Conservation (phyloP, 495 filamentous ascomycete species). For the Trichoderma reesei region DNA sequence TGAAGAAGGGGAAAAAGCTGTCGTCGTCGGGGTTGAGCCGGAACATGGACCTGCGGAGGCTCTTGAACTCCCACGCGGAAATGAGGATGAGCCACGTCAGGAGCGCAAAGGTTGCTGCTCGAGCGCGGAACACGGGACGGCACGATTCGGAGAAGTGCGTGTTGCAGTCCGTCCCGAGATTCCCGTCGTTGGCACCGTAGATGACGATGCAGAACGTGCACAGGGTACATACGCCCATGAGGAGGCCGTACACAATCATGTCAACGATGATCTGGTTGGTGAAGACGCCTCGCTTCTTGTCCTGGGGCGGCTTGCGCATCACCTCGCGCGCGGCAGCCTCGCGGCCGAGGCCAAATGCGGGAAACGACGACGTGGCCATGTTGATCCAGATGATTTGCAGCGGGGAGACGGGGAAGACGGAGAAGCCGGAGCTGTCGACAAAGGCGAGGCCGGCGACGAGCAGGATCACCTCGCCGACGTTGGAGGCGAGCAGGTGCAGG, state of each 20-base stretch:
- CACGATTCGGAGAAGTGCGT: constrained; percentile 43
- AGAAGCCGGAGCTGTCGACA: constrained; percentile 51
- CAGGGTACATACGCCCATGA: constrained; percentile 59
- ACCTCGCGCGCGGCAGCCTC: constrained; percentile 58
- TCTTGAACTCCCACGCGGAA: constrained; percentile 67
- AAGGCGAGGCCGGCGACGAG: constrained; percentile 64
- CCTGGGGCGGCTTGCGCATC: constrained; percentile 62
- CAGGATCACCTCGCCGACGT: constrained; percentile 64
- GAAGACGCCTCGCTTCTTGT: constrained; percentile 58
- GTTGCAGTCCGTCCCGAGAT: constrained; percentile 61
- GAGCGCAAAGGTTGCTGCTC: constrained; percentile 66
- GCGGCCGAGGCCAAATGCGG: constrained; percentile 64
- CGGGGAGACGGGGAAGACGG: constrained; percentile 66
- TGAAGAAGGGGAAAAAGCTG: constrained; percentile 44
- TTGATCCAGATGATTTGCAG: constrained; percentile 74
- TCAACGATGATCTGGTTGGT: constrained; percentile 58
- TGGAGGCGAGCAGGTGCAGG: constrained; percentile 61
- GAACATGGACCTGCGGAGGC: constrained; percentile 60
- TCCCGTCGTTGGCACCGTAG: constrained; percentile 46
- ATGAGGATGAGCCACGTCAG: constrained; percentile 66
- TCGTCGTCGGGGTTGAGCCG: constrained; percentile 48
- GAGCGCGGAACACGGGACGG: constrained; percentile 59
- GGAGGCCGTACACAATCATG: constrained; percentile 62
- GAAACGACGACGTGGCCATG: constrained; percentile 65
- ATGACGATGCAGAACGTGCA: constrained; percentile 60